Base-by-base conservation (phyloP, 1,284 basidiomycete species). In the Puccinia hordei region DNA sequence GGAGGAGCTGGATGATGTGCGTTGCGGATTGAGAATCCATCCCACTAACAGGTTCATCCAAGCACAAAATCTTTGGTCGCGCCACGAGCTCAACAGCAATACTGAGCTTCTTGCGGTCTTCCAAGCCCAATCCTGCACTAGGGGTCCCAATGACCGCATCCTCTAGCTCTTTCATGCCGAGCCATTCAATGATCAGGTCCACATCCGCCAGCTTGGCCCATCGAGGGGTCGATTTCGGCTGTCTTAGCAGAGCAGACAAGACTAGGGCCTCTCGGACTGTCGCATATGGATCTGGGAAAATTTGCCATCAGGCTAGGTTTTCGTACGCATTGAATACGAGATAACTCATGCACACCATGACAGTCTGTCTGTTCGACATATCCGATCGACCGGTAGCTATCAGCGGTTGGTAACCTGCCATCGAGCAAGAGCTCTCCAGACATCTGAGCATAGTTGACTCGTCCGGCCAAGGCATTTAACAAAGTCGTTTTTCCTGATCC, bases 21-120 rank as follows among this genome's bases (percentile, higher is more conserved):
- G 74, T 53, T 33, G 78, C 78, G 0, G 83, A 82, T 49, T 80
- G 71, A 8, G 74, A 82, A 51, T 85, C 84, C 13, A 85, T 72
- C 12, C 84, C 84, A n/a, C 69, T 80, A 17, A 83, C 84, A 2
- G 83, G 84, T 59, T 85, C 84, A 71, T 85, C 84, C n/a, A 85
- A 77, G 57, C 83, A 83, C n/a, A 85, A 68, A 8, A 85, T 75
- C 22, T 51, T 30, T 19, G 84, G 83, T 0, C 82, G 74, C 0
- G 83, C 79, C 1, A 85, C 83, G 0, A 85, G 77, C 44, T 80
- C 78, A 9, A 80, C 63, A 8, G 78, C 78, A n/a, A 80, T 80
- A 38, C 59, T 66, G 51, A 80, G 71, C 44, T 71, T 73, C 53
- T 80, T 80, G 30, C 78, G 55, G 49, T 73, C 78, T 44, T 80